Conservation (phyloP, 208 protist species). For the Zelonia costaricensis region DNA sequence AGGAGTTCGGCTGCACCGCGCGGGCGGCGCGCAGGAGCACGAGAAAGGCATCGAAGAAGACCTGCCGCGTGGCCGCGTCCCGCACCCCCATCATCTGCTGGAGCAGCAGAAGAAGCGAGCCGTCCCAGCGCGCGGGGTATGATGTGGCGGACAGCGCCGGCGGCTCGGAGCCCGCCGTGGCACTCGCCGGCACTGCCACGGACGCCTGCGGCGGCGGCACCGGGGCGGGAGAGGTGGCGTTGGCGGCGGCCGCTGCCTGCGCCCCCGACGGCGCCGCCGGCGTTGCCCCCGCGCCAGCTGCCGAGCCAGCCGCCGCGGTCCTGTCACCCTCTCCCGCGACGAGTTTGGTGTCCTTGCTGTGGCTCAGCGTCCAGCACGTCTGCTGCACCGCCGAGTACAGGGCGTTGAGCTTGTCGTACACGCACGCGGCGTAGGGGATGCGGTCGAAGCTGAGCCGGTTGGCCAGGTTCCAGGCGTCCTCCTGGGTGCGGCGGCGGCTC, state of each 20-base stretch:
- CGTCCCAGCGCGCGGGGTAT: conserved; percentile 40
- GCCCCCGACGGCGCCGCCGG: too few relatives aligned
- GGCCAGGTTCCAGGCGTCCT: conserved; percentile 36
- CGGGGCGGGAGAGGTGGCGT: background rate
- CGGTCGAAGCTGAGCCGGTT: conserved; percentile 50
- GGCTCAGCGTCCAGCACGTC: conserved; percentile 30
- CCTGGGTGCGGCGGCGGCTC: conserved; percentile 20
- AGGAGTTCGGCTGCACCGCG: conserved; percentile 26
- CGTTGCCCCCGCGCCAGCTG: background rate
- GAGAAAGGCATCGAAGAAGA: conserved; percentile 52
- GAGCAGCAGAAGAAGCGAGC: conserved; percentile 45
- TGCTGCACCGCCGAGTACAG: conserved; percentile 51
- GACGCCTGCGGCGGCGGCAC: background rate
- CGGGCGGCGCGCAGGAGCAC: conserved; percentile 69
- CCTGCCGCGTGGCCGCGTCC: conserved; percentile 46
- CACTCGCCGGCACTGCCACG: background rate
- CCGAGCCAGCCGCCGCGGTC: too few relatives aligned
- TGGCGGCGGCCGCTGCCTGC: background rate
- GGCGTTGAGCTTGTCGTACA: conserved; percentile 55
- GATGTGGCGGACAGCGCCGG: background rate
- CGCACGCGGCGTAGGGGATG: conserved; percentile 59
- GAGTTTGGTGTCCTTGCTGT: background rate
- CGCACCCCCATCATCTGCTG: conserved; percentile 50
- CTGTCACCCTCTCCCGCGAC: background rate
- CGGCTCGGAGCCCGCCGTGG: background rate